These are phyloP conservation scores for Ploettnerulaceae sp. DNA, from an alignment of 2,329 filamentous ascomycete genomes.

Conservation along the genomic window DNA sequence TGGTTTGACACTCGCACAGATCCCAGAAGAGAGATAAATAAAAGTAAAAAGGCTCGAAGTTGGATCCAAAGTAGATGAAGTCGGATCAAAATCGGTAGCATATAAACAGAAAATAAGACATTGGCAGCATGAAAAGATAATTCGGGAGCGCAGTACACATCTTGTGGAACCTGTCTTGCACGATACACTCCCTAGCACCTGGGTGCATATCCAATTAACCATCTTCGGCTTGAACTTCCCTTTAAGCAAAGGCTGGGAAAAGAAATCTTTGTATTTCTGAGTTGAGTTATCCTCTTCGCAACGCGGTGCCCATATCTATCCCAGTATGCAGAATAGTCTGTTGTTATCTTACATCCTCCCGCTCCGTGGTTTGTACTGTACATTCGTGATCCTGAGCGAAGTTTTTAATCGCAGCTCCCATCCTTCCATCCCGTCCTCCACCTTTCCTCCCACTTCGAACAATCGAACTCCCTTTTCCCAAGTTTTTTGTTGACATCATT, in stretches of 20 bases:
- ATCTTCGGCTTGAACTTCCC: no score
- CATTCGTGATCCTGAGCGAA: neutral
- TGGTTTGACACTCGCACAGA: no score
- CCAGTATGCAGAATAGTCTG: neutral
- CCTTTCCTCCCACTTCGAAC: constrained; percentile 82
- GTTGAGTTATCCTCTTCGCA: neutral
- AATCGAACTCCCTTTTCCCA: constrained; percentile 89
- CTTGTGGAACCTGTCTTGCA: no score
- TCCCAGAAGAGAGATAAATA: no score
- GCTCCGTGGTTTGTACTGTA: neutral
- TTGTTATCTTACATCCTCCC: neutral
- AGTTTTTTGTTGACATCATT: constrained; percentile 86
- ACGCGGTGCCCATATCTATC: neutral
- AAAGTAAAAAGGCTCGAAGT: no score
- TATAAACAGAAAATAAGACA: no score
- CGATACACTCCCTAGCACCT: neutral
- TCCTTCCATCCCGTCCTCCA: constrained; percentile 88
- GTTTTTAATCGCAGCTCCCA: constrained; percentile 50
- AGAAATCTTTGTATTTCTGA: neutral
- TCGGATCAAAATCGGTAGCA: no score
- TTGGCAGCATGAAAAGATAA: no score
- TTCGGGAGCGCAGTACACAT: no score
- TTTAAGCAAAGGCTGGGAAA: neutral
- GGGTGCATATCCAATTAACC: no score
- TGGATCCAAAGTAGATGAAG: no score